Evolutionary conservation across 2,329 filamentous ascomycete species (phyloP).

Genomic region (Aspergillus piperis): DNA sequence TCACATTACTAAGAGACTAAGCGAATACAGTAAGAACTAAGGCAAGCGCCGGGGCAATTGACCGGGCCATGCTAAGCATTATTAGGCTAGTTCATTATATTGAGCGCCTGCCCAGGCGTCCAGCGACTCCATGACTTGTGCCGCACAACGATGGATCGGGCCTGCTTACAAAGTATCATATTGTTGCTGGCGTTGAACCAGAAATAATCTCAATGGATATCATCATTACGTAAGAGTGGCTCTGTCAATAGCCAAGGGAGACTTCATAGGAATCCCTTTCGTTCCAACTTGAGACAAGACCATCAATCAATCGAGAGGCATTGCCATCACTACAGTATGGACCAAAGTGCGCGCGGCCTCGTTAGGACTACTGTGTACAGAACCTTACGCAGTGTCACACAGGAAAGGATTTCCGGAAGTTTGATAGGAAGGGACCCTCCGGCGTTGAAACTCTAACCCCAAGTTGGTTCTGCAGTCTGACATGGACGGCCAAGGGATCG

Average conservation of each 20-base stretch:
- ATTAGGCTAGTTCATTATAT: neutral
- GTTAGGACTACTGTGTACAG: neutral
- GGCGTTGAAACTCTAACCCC: neutral
- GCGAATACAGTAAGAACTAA: neutral
- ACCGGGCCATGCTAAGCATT: constrained; percentile 4
- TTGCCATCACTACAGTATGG: neutral
- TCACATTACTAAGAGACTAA: neutral
- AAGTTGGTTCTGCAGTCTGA: neutral
- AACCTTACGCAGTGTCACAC: neutral
- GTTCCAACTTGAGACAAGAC: neutral
- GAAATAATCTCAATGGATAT: too few species aligned
- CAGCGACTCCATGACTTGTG: neutral
- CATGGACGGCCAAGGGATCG: neutral
- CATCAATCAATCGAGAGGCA: neutral
- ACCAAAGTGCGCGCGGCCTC: neutral
- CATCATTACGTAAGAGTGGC: constrained; percentile 4
- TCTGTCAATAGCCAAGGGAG: neutral
- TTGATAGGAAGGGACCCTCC: constrained; percentile 3
- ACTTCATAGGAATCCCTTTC: neutral
- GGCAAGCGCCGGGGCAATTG: neutral
- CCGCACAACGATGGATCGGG: neutral
- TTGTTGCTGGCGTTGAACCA: neutral
- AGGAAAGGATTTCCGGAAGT: neutral
- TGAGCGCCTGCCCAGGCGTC: neutral
- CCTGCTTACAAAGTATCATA: neutral